Evolutionary conservation across 2,329 filamentous ascomycete genomes (phyloP).

Genomic region (Zasmidium angulare): DNA sequence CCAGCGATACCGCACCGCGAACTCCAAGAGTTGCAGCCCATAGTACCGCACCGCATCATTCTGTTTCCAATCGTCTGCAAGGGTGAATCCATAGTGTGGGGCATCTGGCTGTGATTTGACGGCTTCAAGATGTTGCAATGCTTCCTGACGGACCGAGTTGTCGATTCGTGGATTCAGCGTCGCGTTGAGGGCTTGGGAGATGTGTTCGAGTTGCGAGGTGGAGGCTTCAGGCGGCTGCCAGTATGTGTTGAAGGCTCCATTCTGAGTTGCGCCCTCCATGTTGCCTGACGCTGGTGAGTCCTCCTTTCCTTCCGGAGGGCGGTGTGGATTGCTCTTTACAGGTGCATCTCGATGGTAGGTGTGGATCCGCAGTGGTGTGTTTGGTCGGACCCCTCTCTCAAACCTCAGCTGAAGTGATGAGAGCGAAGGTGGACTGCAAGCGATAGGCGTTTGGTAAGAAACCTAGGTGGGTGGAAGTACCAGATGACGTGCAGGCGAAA

Average conservation of each 20-base stretch:
- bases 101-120: conserved; percentile 79
- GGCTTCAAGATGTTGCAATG: conserved; percentile 80
- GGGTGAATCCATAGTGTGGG: conserved; percentile 77
- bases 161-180: conserved; percentile 80
- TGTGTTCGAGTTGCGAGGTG: conserved; percentile 55
- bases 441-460: neutral
- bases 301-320: neutral
- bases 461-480: neutral
- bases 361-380: neutral
- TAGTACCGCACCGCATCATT: conserved; percentile 86
- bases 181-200: conserved; percentile 81
- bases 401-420: neutral
- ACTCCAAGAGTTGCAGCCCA: conserved; percentile 86
- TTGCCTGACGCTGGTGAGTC: neutral
- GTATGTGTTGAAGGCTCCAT: conserved; percentile 22
- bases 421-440: neutral
- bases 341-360: neutral
- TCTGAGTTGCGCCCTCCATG: conserved; percentile 15
- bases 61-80: conserved; percentile 74
- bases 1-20: conserved; percentile 84
- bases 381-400: neutral
- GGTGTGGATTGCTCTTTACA: neutral
- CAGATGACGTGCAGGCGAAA: neutral
- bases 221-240: conserved; percentile 19
- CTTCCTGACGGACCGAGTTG: conserved; percentile 79